Base-by-base conservation (phyloP, 1,139 yeast genomes). In the Lodderomyces jiufengensis region DNA sequence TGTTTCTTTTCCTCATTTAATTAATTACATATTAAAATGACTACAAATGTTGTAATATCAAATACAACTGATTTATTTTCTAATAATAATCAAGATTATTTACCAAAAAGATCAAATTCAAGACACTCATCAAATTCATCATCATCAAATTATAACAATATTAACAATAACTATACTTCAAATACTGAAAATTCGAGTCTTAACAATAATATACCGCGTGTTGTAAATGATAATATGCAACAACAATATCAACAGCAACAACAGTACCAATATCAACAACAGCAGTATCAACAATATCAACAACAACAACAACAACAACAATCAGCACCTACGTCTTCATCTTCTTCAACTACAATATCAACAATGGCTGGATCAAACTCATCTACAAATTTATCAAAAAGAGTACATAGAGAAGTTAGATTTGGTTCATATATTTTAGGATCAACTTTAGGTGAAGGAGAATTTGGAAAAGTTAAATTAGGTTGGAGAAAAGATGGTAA, bases 401-500 rank as follows among this genome's bases (percentile, higher is more conserved):
- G 65, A 27, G 51, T 63, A 5, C 80, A 76, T 40, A 59, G 80
- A 35, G 81, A 77, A 50, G 80, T 77, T 41, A 70, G 90, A 30
- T 88, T 92, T 55, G 97, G 97, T 24, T 80, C 85, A 25, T 92
- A 90, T 54, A 76, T 85, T 24, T 71, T 92, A 6, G 97, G 97
- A 3, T 82, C 95, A 14, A 90, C 97, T 1, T 66, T 92, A n/a
- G 98, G 98, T 27, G 96, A 90, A 63, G 98, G 98, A 30, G 97
- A 92, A 57, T 92, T 92, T 59, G 98, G 97, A 41, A 90, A 90
- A 60, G 98, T 92, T 43, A 92, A 90, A 58, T 70, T 92, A n/a
- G 97, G 97, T 13, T 90, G 97, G 97, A 70, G 95, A 39, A 82
- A 83, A 57, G 92, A 82, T 52, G 88, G 88, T 24, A 67, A 70